Evolutionary conservation across 2,329 filamentous ascomycete genomes (phyloP).

Genomic region (Ophiocordyceps camponoti-rufipedis): DNA sequence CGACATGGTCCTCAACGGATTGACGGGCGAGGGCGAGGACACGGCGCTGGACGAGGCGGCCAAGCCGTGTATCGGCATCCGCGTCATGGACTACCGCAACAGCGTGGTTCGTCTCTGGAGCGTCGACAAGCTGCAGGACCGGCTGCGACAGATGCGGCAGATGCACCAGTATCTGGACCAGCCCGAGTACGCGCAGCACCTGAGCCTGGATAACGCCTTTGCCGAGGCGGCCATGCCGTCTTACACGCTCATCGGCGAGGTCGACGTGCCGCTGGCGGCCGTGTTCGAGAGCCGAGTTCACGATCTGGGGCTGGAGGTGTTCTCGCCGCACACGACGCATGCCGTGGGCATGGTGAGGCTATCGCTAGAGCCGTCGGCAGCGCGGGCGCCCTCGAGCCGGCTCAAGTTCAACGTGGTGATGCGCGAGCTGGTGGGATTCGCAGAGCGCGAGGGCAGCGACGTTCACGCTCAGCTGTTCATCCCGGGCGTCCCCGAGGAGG

Average conservation of each 20-base stretch:
- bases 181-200: conserved; percentile 84
- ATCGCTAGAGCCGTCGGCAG: conserved; percentile 82
- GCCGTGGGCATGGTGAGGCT: conserved; percentile 81
- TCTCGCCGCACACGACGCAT: conserved; percentile 81
- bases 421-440: conserved; percentile 88
- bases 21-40: conserved; percentile 72
- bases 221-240: conserved; percentile 79
- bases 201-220: conserved; percentile 86
- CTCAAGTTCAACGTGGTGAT: conserved; percentile 98
- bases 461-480: conserved; percentile 97
- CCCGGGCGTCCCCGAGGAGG: conserved; percentile 73
- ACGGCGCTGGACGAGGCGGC: conserved; percentile 59
- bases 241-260: conserved; percentile 84
- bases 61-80: conserved; percentile 81
- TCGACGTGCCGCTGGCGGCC: conserved; percentile 76
- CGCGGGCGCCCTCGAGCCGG: conserved; percentile 77
- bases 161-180: conserved; percentile 94
- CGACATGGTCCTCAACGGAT: conserved; percentile 84
- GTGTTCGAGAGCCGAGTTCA: conserved; percentile 92
- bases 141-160: conserved; percentile 83
- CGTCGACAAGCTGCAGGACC: conserved; percentile 72
- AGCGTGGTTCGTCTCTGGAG: conserved; percentile 86
- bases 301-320: conserved; percentile 79
- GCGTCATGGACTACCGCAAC: conserved; percentile 81
- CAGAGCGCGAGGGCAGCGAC: conserved; percentile 85